These are phyloP conservation scores for Phytophthora parvispora DNA, from an alignment of 352 stramenopile species.

Conservation along the genomic window DNA sequence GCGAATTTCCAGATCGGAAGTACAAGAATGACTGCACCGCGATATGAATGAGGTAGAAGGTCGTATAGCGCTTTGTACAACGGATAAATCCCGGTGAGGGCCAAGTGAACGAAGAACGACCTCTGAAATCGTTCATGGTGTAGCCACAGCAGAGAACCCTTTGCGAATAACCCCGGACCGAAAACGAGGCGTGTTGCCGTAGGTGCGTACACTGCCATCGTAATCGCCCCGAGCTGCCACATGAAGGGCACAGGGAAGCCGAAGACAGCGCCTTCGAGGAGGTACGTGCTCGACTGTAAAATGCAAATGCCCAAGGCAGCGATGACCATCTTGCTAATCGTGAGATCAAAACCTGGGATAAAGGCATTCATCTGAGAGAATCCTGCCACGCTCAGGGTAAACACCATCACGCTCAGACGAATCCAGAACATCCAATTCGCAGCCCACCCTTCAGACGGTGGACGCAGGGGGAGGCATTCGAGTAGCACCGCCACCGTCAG, in stretches of 20 bases:
- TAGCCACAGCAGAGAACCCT: neutral
- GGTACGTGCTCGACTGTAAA: neutral
- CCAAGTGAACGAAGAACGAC: constrained; percentile 11
- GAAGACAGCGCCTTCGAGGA: constrained; percentile 9
- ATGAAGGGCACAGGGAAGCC: constrained; percentile 31
- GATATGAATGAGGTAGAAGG: constrained; percentile 9
- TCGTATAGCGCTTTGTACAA: constrained; percentile 32
- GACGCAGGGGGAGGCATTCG: constrained; percentile 4
- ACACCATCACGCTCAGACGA: constrained; percentile 7
- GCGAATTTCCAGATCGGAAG: constrained; percentile 29
- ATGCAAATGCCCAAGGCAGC: constrained; percentile 11
- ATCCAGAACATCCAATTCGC: constrained; percentile 21
- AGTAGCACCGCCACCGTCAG: neutral
- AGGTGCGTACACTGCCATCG: constrained; percentile 14
- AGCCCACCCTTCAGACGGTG: constrained; percentile 12
- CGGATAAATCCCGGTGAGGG: constrained; percentile 22
- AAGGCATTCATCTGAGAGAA: constrained; percentile 24
- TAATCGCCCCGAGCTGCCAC: constrained; percentile 21
- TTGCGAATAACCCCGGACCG: constrained; percentile 12
- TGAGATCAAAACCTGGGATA: constrained; percentile 16
- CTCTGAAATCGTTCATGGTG: constrained; percentile 14
- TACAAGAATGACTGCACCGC: constrained; percentile 3
- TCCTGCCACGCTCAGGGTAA: constrained; percentile 10
- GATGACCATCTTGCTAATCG: constrained; percentile 2
- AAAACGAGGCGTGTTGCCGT: constrained; percentile 7